These are phyloP conservation scores for Cucumis sativus DNA, from an alignment of 306 rosid genomes.

Conservation along the genomic window Cucumber_9930_V3 NC_026660.2:4724501-4725000, in stretches of 20 bases:
- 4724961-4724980: conserved; percentile 86
- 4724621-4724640: conserved; percentile 79
- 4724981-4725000: conserved; percentile 77
- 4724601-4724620: conserved; percentile 81
- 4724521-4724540: conserved; percentile 92
- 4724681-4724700: conserved; percentile 60
- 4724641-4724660: conserved; percentile 87
- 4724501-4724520: conserved; percentile 90
- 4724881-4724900: conserved; percentile 95
- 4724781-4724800: conserved; percentile 92
- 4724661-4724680: conserved; percentile 94
- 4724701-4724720: conserved; percentile 43
- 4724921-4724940: conserved; percentile 72
- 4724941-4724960: conserved; percentile 87
- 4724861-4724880: conserved; percentile 94
- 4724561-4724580: conserved; percentile 66
- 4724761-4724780: conserved; percentile 87
- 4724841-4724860: conserved; percentile 83
- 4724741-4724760: conserved; percentile 69
- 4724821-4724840: conserved; percentile 62
- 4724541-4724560: conserved; percentile 76
- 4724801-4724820: conserved; percentile 76
- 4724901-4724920: conserved; percentile 78
- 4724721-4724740: conserved; percentile 83
- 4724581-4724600: conserved; percentile 87